Base-by-base conservation (phyloP, 2,329 filamentous ascomycete genomes). In the Dothistroma septosporum region DNA sequence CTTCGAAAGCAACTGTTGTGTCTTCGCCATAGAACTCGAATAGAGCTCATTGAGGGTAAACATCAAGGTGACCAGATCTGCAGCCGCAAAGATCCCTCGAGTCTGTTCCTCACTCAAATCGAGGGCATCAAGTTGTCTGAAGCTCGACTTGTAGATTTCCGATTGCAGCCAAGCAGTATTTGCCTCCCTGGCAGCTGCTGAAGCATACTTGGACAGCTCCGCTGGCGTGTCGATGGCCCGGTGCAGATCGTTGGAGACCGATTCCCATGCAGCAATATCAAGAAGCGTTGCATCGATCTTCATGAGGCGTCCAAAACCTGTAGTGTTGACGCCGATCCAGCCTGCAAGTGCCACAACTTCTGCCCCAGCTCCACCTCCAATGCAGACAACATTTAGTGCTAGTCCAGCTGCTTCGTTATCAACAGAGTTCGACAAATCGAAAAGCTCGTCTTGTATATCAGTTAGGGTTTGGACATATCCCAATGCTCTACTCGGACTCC, bases 1-100 rank as follows among this genome's bases (percentile, higher is more conserved):
- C 0, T 79, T 79, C 4, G 91, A 81, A 0, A 99, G 80, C 65
- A 97, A 87, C 3, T 80, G 79, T 0, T 93, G 96, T 0, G 93
- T 91, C 67, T 86, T 85, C 2, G 86, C 80, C 24, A 92, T 85
- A 0, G 87, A 91, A 0, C 85, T 80, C 0, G 90, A 88, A 78
- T 97, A 97, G 0, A 99, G 85, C 76, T 99, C 94, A 74, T 97
- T 97, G 52, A 97, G 83, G 0, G 93, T 97, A 80, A 97, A 99
- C 76, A 97, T 85, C 12, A 97, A 77, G 0, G 92, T 96, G 14
- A 96, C 79, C 0, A 97, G 66, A 33, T 75, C 66, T 1, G 74
- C 70, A 8, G 65, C 64, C 14, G 68, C 35, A 6, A 77, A 67
- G 7, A 76, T 41, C 0, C 66, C 59, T 6, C 65, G 56, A 33